These are phyloP conservation scores for Raphidocelis subcapitata DNA, from an alignment of 139 green algal species.

Conservation along the genomic window DNA sequence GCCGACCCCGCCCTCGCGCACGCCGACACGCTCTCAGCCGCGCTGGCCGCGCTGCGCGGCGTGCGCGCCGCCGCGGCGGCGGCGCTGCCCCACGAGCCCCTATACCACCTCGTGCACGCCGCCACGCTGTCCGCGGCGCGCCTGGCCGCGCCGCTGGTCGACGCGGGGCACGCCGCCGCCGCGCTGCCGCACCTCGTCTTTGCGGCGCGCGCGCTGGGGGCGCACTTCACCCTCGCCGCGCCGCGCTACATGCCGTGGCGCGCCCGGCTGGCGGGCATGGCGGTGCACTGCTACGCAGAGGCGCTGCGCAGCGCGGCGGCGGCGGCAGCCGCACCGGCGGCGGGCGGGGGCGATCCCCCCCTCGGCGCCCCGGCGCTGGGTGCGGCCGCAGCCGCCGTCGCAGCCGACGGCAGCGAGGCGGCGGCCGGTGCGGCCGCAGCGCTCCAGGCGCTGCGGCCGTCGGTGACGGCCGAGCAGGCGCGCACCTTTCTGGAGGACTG, in stretches of 20 bases:
- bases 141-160: conserved; percentile 38
- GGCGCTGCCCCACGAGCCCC: conserved; percentile 38
- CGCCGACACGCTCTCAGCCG: conserved; percentile 32
- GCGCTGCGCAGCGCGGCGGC: conserved; percentile 30
- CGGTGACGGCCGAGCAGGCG: not conserved
- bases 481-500: conserved; percentile 30
- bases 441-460: not conserved
- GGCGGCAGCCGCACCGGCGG: not conserved
- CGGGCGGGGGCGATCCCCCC: not conserved
- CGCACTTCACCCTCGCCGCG: too few relatives aligned
- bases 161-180: conserved; percentile 38
- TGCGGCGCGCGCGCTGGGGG: not conserved
- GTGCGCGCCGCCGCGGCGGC: conserved; percentile 34
- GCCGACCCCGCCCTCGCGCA: conserved; percentile 39
- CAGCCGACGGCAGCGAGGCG: too few relatives aligned
- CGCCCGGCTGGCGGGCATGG: too few relatives aligned
- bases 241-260: too few relatives aligned
- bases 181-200: conserved; percentile 53
- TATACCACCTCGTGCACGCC: conserved; percentile 61
- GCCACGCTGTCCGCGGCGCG: conserved; percentile 44
- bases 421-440: conserved; percentile 10
- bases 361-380: not conserved
- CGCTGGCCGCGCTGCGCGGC: conserved; percentile 31
- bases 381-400: conserved; percentile 10
- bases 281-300: not conserved